Base-by-base conservation (phyloP, 331 rosid species). In the Dryas integrifolia region DNA sequence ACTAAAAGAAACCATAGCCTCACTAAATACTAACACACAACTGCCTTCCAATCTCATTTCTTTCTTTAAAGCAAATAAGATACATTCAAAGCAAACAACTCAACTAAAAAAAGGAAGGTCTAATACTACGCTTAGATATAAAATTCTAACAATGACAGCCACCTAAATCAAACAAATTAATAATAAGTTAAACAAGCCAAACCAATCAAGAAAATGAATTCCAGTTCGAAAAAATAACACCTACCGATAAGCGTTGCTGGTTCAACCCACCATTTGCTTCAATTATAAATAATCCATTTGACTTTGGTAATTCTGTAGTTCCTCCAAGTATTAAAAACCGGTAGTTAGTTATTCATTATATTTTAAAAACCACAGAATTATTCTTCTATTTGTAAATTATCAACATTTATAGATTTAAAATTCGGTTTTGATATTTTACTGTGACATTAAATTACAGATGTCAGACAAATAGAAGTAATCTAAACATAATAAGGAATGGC, bases 201-300 rank as follows among this genome's bases (percentile, higher is more conserved):
- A 57, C 26, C 4, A 21, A 35, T 46, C 58, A 72, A 16, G 35
- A 14, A 44, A 26, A 30, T 58, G 8, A 46, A 72, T 58, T 30
- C 4, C 8, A 46, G 16, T 46, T 15, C 4, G 5, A 21, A 12
- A 10, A 62, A 58, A 58, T 15, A 63, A 70, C 70, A 75, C 97
- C 40, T 85, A 94, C 98, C 96, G 97, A 89, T 61, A 94, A 60
- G 21, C 98, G 92, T 76, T 94, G 98, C 85, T 94, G 98, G 80
- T 93, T 93, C 81, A 93, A 80, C 67, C 97, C 98, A 74, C 98
- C 98, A 73, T 93, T 93, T 13, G 98, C 98, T 93, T 93, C 98
- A 74, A 92, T 88, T 80, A 92, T 92, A 79, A 92, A 87, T 78
- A 81, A 86, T 58, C 98, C 97, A 62, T 88, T 92, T 68, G 97